phyloP scores from a whole-genome alignment of 139 green algal species.

The Mychonastes homosphaera region DNA sequence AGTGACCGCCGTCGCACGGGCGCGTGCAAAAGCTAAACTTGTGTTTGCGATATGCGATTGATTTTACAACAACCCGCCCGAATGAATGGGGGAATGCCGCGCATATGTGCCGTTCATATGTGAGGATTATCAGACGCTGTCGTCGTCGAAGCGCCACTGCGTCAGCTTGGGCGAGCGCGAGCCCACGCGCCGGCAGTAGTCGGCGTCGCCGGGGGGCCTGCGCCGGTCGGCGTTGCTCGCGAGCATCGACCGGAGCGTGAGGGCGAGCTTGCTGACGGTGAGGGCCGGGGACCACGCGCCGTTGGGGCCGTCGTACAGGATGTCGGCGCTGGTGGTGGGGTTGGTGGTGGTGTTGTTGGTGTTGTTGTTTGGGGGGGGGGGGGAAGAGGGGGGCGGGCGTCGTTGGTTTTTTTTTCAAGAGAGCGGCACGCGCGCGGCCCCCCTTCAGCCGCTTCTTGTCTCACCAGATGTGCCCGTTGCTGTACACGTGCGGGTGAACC shows the following conservation, averaged over 20 bases:
- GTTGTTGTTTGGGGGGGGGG: not conserved
- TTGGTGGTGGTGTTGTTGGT: too few relatives aligned
- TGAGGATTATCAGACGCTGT: constrained; percentile 36
- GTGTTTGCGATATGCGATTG: too few relatives aligned
- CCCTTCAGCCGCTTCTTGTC: not conserved
- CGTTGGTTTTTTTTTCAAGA: not conserved
- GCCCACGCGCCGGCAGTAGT: constrained; percentile 53
- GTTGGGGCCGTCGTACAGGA: constrained; percentile 67
- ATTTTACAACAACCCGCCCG: too few relatives aligned
- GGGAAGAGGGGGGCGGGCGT: not conserved
- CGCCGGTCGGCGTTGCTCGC: constrained; percentile 54
- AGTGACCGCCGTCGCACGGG: not conserved
- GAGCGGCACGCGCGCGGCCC: not conserved
- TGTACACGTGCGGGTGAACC: constrained; percentile 82
- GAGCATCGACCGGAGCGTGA: constrained; percentile 77
- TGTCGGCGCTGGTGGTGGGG: constrained; percentile 86
- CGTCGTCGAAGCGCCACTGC: constrained; percentile 60
- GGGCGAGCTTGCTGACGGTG: constrained; percentile 69
- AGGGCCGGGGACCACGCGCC: constrained; percentile 80
- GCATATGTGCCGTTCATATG: not conserved
- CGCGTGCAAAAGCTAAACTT: too few relatives aligned
- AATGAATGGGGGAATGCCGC: too few relatives aligned
- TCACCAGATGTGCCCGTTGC: constrained; percentile 52
- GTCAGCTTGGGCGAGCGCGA: constrained; percentile 59
- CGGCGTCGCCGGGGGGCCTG: constrained; percentile 48